Base-by-base conservation (phyloP, 805 yeast genomes). In the Jamesozyma gamospora region DNA sequence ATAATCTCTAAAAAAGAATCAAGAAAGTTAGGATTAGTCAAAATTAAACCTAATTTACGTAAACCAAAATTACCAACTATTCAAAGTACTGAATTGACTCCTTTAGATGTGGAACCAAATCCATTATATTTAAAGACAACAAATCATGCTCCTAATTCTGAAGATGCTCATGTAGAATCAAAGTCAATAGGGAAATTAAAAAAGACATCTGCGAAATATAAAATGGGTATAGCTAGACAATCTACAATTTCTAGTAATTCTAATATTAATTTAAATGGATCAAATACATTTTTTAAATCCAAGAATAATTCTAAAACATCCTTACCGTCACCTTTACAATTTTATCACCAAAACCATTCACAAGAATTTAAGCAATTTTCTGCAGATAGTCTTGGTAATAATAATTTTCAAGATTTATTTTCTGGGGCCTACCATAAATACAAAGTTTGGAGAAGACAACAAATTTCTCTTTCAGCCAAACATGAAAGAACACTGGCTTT, bases 391-490 rank as follows among this genome's bases (percentile, higher is more conserved):
- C 28, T 47, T 26, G 41, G 44, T 8, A 40, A 36, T 28, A 40
- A 38, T 21, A 48, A 46, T 30, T 57, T 52, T 37, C 60, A 56
- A 41, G 64, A 56, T 36, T 41, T 60, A 30, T 50, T 58, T 13
- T 64, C 66, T 4, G 71, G 80, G 3, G 76, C 85, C 4, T 86
- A 86, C 54, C 80, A 80, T 54, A 82, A 82, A 51, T 90, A 87
- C 74, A 79, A 75, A 14, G 94, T 90, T 0, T 84, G 86, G 83
- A 71, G 96, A 52, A 75, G 92, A 43, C 90, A 88, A 51, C 88
- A 87, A 17, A 74, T 81, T 77, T 79, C 94, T 0, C 78, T 90
- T 47, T 75, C 82, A 42, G 55, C 48, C 35, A 71, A 87, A 39
- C 84, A 84, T 44, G 94, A 87, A 50, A 75, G 92, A 50, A 75